Evolutionary conservation across 2,329 filamentous ascomycete species (phyloP).

Genomic region (Colletotrichum kahawae): DNA sequence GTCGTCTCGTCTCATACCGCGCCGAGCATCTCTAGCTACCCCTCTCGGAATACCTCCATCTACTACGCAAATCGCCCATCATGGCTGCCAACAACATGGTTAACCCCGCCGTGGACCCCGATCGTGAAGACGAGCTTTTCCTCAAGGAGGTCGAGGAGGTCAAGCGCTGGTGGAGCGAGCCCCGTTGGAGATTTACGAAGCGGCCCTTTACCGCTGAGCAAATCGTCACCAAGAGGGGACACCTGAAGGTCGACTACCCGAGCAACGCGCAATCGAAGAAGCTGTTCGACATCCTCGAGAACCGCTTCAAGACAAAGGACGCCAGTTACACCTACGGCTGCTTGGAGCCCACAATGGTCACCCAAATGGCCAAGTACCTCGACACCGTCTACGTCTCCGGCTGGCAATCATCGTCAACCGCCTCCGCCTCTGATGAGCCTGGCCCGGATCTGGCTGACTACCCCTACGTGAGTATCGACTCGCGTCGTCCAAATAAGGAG

Average conservation of each 20-base stretch:
- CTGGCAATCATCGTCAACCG: slow-evolving; percentile 98
- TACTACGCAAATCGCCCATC: slow-evolving; percentile 28
- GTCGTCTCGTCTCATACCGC: background rate
- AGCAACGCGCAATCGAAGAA: slow-evolving; percentile 92
- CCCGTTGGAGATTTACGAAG: slow-evolving; percentile 92
- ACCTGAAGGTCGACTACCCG: slow-evolving; percentile 87
- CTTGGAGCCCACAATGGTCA: slow-evolving; percentile 97
- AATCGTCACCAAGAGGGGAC: slow-evolving; percentile 94
- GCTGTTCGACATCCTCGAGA: slow-evolving; percentile 89
- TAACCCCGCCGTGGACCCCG: slow-evolving; percentile 60
- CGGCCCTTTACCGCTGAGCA: slow-evolving; percentile 94
- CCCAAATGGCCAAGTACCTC: slow-evolving; percentile 98
- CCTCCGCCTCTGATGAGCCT: slow-evolving; percentile 92
- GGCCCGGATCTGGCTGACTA: slow-evolving; percentile 98
- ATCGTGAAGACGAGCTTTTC: slow-evolving; percentile 70
- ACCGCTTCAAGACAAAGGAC: slow-evolving; percentile 84
- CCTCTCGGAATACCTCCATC: background rate
- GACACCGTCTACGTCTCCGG: slow-evolving; percentile 99
- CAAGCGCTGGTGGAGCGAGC: slow-evolving; percentile 92
- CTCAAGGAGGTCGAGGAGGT: slow-evolving; percentile 84
- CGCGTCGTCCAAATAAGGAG: background rate
- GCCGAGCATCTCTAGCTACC: background rate
- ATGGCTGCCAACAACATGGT: slow-evolving; percentile 71
- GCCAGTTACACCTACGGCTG: slow-evolving; percentile 97
- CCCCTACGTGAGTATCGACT: slow-evolving; percentile 70